Evolutionary conservation across 257 asterid genomes (phyloP).

Genomic region (Ocimum tenuiflorum): DNA sequence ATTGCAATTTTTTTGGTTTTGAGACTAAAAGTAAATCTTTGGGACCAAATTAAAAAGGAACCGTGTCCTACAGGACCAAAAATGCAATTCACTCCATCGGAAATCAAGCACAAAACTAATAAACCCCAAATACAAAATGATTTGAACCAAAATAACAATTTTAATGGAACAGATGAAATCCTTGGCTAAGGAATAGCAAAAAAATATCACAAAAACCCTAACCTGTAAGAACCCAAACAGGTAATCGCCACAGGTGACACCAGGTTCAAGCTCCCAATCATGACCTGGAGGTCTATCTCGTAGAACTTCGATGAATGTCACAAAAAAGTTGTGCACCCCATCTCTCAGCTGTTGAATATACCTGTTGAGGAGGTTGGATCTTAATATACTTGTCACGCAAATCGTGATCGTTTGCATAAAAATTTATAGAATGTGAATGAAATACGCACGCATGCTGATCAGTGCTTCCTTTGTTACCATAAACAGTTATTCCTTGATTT

Average conservation of each 20-base stretch:
- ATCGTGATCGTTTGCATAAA: constrained; percentile 9
- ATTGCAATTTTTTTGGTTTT: too few relatives aligned
- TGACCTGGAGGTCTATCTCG: constrained; percentile 99
- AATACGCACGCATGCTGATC: constrained; percentile 95
- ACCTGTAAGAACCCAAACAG: constrained; percentile 94
- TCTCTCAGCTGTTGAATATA: constrained; percentile 98
- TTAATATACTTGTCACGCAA: constrained; percentile 14
- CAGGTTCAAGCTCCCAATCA: constrained; percentile 99
- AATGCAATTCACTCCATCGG: too few relatives aligned
- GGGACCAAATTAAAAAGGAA: too few relatives aligned
- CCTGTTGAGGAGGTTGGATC: constrained; percentile 30
- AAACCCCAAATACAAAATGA: neutral
- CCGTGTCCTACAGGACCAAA: too few relatives aligned
- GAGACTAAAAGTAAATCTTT: too few relatives aligned
- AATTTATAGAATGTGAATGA: constrained; percentile 4
- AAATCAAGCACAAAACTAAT: neutral
- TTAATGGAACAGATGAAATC: neutral
- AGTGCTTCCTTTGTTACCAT: constrained; percentile 99
- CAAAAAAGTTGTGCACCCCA: constrained; percentile 95
- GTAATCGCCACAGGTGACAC: constrained; percentile 96
- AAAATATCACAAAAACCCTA: constrained; percentile 13
- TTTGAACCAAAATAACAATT: neutral
- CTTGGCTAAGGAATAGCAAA: neutral
- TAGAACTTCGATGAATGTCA: constrained; percentile 90
- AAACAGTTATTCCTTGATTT: constrained; percentile 88